Percentiles rank a stretch among this genome's conserved stretches.
These are phyloP conservation scores for Chiua virens DNA, from an alignment of 768 basidiomycete genomes.

Conservation along the genomic window DNA sequence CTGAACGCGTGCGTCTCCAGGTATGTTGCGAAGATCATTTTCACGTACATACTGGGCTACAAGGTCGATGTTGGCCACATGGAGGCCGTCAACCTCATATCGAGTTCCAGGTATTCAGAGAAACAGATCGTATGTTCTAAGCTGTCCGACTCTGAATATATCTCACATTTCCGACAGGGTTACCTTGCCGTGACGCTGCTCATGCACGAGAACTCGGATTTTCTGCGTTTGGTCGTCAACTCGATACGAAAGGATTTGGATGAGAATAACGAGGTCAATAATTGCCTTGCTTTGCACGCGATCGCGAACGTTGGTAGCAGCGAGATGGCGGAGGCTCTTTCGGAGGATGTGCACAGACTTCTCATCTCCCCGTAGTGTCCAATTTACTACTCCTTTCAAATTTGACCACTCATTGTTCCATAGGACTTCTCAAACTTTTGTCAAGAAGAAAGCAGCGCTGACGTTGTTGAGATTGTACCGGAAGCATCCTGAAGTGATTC, in stretches of 20 bases:
- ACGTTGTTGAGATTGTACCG: slow-evolving; percentile 91
- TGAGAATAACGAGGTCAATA: slow-evolving; percentile 90
- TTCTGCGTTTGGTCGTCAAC: slow-evolving; percentile 94
- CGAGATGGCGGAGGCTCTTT: slow-evolving; percentile 97
- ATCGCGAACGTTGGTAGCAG: slow-evolving; percentile 97
- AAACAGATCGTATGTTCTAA: slow-evolving; percentile 90
- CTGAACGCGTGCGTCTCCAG: slow-evolving; percentile 37
- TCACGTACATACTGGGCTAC: slow-evolving; percentile 98
- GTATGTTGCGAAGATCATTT: slow-evolving; percentile 98
- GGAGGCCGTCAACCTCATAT: slow-evolving; percentile 98
- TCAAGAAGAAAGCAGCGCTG: slow-evolving; percentile 97
- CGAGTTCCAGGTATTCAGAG: slow-evolving; percentile 93
- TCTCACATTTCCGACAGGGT: slow-evolving; percentile 53
- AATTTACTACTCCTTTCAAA: not conserved
- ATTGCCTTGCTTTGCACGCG: slow-evolving; percentile 95
- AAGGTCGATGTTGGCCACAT: slow-evolving; percentile 99
- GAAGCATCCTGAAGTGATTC: slow-evolving; percentile 93
- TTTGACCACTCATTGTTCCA: slow-evolving; percentile 12
- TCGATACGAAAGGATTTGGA: slow-evolving; percentile 97
- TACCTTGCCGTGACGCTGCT: slow-evolving; percentile 95
- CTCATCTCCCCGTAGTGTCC: slow-evolving; percentile 85
- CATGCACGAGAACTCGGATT: slow-evolving; percentile 99
- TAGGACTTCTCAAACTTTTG: slow-evolving; percentile 92
- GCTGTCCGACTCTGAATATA: not conserved
- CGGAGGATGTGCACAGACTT: slow-evolving; percentile 90